Evolutionary conservation across 2,329 filamentous ascomycete species (phyloP), one percentile per base, ranked within the genome.

Genomic region (Fusarium sp.): DNA sequence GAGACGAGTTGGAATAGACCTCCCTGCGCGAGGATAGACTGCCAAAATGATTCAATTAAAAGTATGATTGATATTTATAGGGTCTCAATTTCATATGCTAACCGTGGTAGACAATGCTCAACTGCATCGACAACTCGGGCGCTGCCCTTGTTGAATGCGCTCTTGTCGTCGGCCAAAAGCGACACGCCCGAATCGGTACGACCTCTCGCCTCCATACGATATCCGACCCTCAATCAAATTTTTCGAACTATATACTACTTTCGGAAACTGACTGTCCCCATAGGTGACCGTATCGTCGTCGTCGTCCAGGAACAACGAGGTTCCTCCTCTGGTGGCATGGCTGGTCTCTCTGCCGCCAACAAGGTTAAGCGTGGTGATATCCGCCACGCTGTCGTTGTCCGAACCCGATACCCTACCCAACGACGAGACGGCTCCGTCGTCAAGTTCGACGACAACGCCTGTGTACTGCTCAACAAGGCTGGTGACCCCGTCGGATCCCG

Each of bases 121-220:
- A 97, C 87, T 98, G 97, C 92, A 98, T 99, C 91, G 97, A 99
- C 92, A 99, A 98, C 88, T 98, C 97, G 76, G 97, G 97, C 83
- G 97, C 97, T 78, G 95, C 97, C 80, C 89, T 99, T 77, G 97
- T 98, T 86, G 97, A 99, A 87, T 99, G 97, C 87, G 94, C 93
- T 83, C 93, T 96, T 83, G 93, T 98, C 73, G 88, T 99, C 80
- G 94, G 94, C 81, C 97, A 96, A 87, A 97, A 98, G 87, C 88
- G 92, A 77, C 91, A 92, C 80, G 97, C 96, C 70, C 93, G 92
- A 81, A 95, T 99, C 81, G 97, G 95, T 98, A 89, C 80, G 89
- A 76, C 43, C 35, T 43, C 27, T 41, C 54, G 66, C 13, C 20
- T 39, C 34, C 5, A 6, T 1, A 39, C 61, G 32, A 70, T 20